Evolutionary conservation across 148 eudicot genomes (phyloP), one percentile per base, ranked within the genome.

Genomic region (Camellia japonica): DNA sequence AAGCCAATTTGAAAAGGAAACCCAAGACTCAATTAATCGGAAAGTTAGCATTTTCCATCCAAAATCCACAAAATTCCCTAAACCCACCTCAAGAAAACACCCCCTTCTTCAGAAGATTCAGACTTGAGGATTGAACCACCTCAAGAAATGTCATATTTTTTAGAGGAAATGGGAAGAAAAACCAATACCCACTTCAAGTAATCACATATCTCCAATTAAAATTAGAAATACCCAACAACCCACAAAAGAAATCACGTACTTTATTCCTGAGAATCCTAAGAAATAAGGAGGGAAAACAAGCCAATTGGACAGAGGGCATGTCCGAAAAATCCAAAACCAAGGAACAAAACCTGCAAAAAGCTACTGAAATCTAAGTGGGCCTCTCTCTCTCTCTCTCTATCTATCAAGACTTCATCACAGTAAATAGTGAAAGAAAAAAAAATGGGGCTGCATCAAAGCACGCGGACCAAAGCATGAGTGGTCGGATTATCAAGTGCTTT

Each of bases 391-490:
- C 38, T 64, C 55, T 14, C 65, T n/a, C 11, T 18, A 38, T 66
- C 46, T 20, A 58, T 56, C 59, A 56, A 58, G 12, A 74, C 42
- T 47, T 7, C 54, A 74, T n/a, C 42, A 74, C 38, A 30, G 38
- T 30, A 30, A 30, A 30, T 30, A 30, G 38, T 30, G 38, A 30
- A 30, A 30, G 38, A 1, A 65, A 58, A 71, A 19, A 49, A 78
- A 82, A 77, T 74, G 87, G 86, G 84, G 61, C 71, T 56, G 79
- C 86, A 84, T 80, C 84, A 77, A 88, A 94, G 97, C 98, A 94
- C 98, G 98, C 98, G 84, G 81, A 92, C 71, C 97, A 82, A 94
- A 92, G 97, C 93, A 89, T 91, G 91, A 87, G 84, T 83, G 89
- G 87, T 69, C 78, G 68, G 85, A 85, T 75, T 87, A 84, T 85